Evolutionary conservation across 2,329 filamentous ascomycete genomes (phyloP), one percentile per base, ranked within the genome.

Genomic region (Claviceps quebecensis): DNA sequence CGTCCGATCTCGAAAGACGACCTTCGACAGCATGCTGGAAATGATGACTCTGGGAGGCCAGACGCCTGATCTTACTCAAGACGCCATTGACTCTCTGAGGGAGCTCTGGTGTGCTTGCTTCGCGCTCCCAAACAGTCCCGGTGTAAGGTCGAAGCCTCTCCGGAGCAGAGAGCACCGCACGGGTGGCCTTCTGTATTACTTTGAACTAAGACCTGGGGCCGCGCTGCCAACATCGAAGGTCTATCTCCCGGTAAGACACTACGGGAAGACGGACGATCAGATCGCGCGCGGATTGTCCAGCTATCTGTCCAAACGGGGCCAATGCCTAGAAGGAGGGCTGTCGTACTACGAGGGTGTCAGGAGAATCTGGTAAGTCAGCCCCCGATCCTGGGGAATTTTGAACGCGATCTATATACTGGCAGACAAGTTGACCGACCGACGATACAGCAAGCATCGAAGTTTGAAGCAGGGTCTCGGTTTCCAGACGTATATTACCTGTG

Each of bases 241-340:
- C 1, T 68, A 68, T 46, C 54, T 68, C 19, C 66, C 66, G 1
- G 65, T 65, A 0, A 57, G 65, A 1, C 66, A 68, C 50, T 68
- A 67, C 41, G 58, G 57, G 5, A 39, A 49, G n/a, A 29, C 44
- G 44, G 44, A 46, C 26, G 44, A 46, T 34, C 44, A 46, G 44
- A 36, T 46, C 9, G 44, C 44, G n/a, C 16, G 44, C 9, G 44
- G 44, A 34, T n/a, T 46, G 44, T 46, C 44, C 13, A 26, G 26
- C 22, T 46, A 46, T 34, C 44, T 46, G 4, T 46, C n/a, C 22
- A 46, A 36, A 19, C 44, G 44, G 2, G 14, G 14, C 9, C 23
- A 46, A 19, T 9, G 44, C 9, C 44, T 46, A n/a, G 23, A 36
- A 11, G 44, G 44, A 8, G 44, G 44, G 4, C 9, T 46, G 23